These are phyloP conservation scores for Amauroascus niger DNA, from an alignment of 2,329 filamentous ascomycete species.

Conservation along the genomic window DNA sequence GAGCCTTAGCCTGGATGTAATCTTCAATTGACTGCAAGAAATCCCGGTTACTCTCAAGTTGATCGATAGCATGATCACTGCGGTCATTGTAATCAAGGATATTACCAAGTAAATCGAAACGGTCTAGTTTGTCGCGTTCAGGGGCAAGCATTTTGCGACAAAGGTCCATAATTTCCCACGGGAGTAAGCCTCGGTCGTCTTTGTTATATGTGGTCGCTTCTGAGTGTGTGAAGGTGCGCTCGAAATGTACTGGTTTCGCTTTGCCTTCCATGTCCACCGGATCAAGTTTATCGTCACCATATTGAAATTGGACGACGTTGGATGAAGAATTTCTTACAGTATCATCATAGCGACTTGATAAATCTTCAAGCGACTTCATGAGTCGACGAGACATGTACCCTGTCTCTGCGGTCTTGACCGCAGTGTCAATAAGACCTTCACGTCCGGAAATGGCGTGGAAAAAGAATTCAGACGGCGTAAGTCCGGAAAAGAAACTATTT, in stretches of 20 bases:
- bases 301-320: conserved; percentile 91
- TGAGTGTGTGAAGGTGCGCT: conserved; percentile 76
- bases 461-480: conserved; percentile 84
- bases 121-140: conserved; percentile 56
- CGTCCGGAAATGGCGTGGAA: conserved; percentile 98
- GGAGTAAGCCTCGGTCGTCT: conserved; percentile 59
- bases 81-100: conserved; percentile 60
- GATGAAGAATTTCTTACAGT: conserved; percentile 87
- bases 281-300: conserved; percentile 89
- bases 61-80: conserved; percentile 59
- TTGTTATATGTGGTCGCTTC: conserved; percentile 71
- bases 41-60: conserved; percentile 69
- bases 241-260: conserved; percentile 84
- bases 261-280: conserved; percentile 96
- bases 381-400: conserved; percentile 97
- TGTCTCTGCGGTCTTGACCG: conserved; percentile 96
- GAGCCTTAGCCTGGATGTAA: conserved; percentile 56
- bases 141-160: conserved; percentile 58
- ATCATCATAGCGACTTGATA: conserved; percentile 86
- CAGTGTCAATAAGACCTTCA: conserved; percentile 97
- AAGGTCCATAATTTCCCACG: conserved; percentile 60
- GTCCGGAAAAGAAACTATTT: conserved; percentile 92
- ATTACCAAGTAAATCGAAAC: conserved; percentile 52
- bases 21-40: conserved; percentile 71
- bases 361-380: conserved; percentile 95